Evolutionary conservation across 108 stramenopile species (phyloP).

Genomic region (Nitzschia palea): DNA sequence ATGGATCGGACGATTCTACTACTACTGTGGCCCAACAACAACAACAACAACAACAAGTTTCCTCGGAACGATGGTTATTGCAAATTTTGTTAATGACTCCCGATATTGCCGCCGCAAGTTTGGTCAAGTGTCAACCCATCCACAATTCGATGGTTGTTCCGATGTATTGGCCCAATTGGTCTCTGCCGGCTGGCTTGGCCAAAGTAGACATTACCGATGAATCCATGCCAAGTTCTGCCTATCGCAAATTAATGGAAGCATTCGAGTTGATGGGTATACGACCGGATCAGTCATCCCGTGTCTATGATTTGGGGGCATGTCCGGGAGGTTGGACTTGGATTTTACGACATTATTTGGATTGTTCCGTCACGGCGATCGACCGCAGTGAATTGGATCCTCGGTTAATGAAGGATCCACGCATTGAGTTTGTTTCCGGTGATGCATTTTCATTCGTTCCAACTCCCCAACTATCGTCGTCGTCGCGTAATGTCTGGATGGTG

Average conservation of each 20-base stretch:
- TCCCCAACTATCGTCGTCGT: background rate
- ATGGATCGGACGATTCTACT: background rate
- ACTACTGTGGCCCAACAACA: too few relatives aligned
- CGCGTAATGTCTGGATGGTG: slow-evolving; percentile 49
- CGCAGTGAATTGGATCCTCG: slow-evolving; percentile 38
- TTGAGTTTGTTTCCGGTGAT: slow-evolving; percentile 52
- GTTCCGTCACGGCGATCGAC: slow-evolving; percentile 51
- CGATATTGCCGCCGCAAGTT: slow-evolving; percentile 39
- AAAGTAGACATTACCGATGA: slow-evolving; percentile 47
- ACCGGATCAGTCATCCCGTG: slow-evolving; percentile 20
- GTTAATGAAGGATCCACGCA: slow-evolving; percentile 46
- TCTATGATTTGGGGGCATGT: slow-evolving; percentile 58
- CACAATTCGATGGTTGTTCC: background rate
- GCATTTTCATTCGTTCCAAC: slow-evolving; percentile 51
- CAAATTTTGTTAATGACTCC: slow-evolving; percentile 54
- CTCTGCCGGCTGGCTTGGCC: slow-evolving; percentile 43
- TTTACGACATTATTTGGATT: slow-evolving; percentile 24
- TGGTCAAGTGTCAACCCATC: slow-evolving; percentile 17
- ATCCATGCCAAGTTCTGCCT: slow-evolving; percentile 58
- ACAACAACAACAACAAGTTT: too few relatives aligned
- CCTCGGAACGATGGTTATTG: slow-evolving; percentile 49
- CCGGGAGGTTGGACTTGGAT: slow-evolving; percentile 65
- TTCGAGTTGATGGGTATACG: slow-evolving; percentile 36
- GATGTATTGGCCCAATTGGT: slow-evolving; percentile 45
- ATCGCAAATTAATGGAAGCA: slow-evolving; percentile 60